A percentile compares a stretch with the other conserved stretches of the same genome.
Conservation (phyloP, 108 stramenopile species). For the Craspedostauros australis region DNA sequence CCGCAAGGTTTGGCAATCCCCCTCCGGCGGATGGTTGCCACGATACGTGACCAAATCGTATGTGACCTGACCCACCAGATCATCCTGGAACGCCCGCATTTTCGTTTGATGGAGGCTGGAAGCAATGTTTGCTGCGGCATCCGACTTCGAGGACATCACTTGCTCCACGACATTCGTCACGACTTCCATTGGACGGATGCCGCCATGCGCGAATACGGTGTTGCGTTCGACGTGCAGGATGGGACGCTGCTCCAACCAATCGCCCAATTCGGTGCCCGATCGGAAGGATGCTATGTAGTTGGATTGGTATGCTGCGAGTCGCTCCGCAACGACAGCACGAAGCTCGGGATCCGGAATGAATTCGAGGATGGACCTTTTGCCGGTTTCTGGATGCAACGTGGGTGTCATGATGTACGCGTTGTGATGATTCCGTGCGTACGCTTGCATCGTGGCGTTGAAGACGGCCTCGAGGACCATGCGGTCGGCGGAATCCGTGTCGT, state of each 20-base stretch:
- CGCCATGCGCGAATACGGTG: conserved; percentile 52
- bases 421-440: conserved; percentile 30
- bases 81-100: conserved; percentile 21
- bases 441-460: conserved; percentile 46
- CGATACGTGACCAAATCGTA: conserved; percentile 43
- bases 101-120: conserved; percentile 26
- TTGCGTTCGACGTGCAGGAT: conserved; percentile 28
- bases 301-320: conserved; percentile 35
- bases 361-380: conserved; percentile 35
- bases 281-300: conserved; percentile 37
- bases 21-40: conserved; percentile 48
- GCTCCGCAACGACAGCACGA: conserved; percentile 27
- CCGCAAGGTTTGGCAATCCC: conserved; percentile 18
- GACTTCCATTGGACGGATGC: conserved; percentile 28
- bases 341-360: conserved; percentile 34
- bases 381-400: conserved; percentile 7
- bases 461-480: conserved; percentile 44
- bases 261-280: conserved; percentile 36
- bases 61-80: neutral
- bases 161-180: no score
- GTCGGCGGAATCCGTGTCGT: conserved; percentile 30
- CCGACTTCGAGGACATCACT: conserved; percentile 25
- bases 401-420: conserved; percentile 18
- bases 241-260: conserved; percentile 43
- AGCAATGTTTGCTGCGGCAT: conserved; percentile 19